A percentile compares a stretch with the other conserved stretches of the same genome.
phyloP scores from a whole-genome alignment of 495 filamentous ascomycete species.

The Cairneyella variabilis region DNA sequence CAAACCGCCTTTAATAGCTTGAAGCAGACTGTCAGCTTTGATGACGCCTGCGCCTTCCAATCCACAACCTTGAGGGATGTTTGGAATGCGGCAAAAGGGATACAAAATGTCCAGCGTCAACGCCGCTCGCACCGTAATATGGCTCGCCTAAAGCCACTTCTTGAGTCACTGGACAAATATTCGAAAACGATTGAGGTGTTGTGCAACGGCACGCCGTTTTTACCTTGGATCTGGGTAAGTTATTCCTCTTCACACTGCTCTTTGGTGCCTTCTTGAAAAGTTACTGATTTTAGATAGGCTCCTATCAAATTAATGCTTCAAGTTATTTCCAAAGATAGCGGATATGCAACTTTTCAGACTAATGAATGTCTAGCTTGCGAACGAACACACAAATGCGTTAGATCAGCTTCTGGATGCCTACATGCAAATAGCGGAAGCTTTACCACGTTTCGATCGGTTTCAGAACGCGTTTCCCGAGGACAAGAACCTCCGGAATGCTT shows the following conservation, averaged over 20 bases:
- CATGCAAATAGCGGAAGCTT: conserved; percentile 30
- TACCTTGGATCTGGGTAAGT: conserved; percentile 37
- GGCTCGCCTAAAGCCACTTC: conserved; percentile 28
- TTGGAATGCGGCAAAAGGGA: conserved; percentile 3
- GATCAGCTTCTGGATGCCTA: conserved; percentile 35
- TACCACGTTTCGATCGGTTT: conserved; percentile 32
- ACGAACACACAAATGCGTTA: conserved; percentile 16
- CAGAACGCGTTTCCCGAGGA: conserved; percentile 26
- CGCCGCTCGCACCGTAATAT: conserved; percentile 28
- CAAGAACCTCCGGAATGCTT: conserved; percentile 26
- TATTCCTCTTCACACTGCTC: too few species aligned
- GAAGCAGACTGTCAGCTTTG: not conserved
- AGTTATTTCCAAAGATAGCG: conserved; percentile 27
- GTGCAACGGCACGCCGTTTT: conserved; percentile 36
- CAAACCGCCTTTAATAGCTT: not conserved
- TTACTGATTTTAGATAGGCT: conserved; percentile 3
- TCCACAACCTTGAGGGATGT: not conserved
- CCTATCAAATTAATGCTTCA: conserved; percentile 13
- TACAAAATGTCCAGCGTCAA: conserved; percentile 24
- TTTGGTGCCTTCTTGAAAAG: too few species aligned
- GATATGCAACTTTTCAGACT: conserved; percentile 18
- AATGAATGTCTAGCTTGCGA: conserved; percentile 19
- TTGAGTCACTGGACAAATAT: conserved; percentile 29
- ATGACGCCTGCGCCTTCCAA: not conserved
- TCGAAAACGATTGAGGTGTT: conserved; percentile 31